These are phyloP conservation scores for Cladorrhinum sp. DNA, from an alignment of 2,329 filamentous ascomycete species.

Conservation along the genomic window DNA sequence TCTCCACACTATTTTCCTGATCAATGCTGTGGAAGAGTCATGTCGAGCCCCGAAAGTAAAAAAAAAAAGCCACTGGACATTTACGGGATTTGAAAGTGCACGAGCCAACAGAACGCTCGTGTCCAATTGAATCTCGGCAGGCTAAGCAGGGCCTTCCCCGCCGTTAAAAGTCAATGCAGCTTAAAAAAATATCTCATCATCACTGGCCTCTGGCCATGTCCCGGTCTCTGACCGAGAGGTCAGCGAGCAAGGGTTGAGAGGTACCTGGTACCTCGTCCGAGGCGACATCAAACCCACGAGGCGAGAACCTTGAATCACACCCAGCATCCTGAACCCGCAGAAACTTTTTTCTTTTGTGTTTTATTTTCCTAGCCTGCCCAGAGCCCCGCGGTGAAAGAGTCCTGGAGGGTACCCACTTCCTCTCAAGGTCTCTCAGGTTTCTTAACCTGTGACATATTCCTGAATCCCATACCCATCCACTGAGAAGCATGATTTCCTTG, in stretches of 20 bases:
- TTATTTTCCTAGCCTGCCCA: constrained; percentile 19
- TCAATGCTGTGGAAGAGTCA: neutral
- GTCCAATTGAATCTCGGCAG: constrained; percentile 15
- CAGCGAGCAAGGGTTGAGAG: neutral
- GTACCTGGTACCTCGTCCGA: constrained; percentile 11
- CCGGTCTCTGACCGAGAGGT: neutral
- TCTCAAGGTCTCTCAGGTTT: neutral
- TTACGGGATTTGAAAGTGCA: neutral
- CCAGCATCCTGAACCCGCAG: constrained; percentile 14
- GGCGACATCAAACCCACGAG: constrained; percentile 22
- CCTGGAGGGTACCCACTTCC: neutral
- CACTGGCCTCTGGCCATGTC: constrained; percentile 8
- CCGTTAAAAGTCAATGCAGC: constrained; percentile 12
- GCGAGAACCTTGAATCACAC: constrained; percentile 21
- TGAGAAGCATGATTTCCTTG: constrained; percentile 26
- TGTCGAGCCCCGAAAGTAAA: neutral
- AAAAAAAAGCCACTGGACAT: neutral
- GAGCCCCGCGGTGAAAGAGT: constrained; percentile 20
- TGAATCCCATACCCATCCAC: constrained; percentile 6
- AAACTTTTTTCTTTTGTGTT: constrained; percentile 21
- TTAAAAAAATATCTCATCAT: constrained; percentile 25
- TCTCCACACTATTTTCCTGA: neutral
- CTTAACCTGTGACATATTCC: neutral
- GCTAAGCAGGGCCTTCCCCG: constrained; percentile 10
- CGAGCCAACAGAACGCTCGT: constrained; percentile 12